Percentiles rank a stretch among this genome's conserved stretches.
Conservation (phyloP, 2,329 filamentous ascomycete genomes). For the Alternaria atra region DNA sequence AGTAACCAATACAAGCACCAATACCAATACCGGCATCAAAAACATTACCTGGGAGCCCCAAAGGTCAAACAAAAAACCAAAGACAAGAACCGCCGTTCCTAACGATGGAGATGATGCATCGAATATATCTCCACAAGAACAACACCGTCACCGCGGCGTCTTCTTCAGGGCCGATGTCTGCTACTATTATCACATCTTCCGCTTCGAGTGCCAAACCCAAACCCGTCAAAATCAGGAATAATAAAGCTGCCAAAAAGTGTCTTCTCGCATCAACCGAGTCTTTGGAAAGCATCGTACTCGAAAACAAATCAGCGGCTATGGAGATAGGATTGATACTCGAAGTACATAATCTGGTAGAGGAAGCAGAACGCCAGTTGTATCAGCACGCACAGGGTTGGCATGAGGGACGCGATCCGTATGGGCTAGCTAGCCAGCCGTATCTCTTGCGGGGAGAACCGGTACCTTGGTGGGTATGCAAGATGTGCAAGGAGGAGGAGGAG, state of each 20-base stretch:
- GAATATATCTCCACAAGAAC: background rate
- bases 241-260: background rate
- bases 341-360: background rate
- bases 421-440: constrained; percentile 1
- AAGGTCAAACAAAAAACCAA: background rate
- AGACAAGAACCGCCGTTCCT: background rate
- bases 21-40: background rate
- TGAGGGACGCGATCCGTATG: background rate
- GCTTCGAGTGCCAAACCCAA: background rate
- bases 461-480: background rate
- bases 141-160: background rate
- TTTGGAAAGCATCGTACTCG: background rate
- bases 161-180: background rate
- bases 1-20: background rate
- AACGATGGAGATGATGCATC: background rate
- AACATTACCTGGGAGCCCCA: background rate
- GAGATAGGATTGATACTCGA: background rate
- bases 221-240: background rate
- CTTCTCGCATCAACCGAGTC: background rate
- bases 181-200: background rate
- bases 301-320: background rate
- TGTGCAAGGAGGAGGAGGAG: background rate
- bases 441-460: background rate
- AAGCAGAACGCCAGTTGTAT: background rate
- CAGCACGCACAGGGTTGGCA: background rate